Evolutionary conservation across 495 filamentous ascomycete species (phyloP).

Genomic region (Podospora anserina): DNA sequence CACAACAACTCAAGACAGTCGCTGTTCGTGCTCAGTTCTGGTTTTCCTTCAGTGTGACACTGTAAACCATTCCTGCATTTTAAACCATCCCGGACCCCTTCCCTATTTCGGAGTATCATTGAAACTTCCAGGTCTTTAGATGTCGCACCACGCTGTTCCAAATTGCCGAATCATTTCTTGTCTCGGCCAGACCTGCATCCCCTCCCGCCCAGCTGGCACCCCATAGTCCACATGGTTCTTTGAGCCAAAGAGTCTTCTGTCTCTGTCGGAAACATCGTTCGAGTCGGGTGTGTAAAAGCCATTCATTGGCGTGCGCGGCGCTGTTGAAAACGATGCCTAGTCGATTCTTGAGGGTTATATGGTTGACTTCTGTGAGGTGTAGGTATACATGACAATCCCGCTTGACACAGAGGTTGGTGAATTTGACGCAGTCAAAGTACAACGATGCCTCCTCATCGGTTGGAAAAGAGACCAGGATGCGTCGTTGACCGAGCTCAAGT

Average conservation of each 20-base stretch:
- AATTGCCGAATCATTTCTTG: no score
- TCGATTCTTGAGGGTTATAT: background rate
- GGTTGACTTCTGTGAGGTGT: background rate
- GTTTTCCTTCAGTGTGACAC: no score
- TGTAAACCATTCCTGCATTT: no score
- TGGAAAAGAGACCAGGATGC: background rate
- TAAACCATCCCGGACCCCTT: no score
- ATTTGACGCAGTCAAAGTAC: background rate
- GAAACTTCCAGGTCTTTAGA: no score
- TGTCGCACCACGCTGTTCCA: no score
- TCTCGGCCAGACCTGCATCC: no score
- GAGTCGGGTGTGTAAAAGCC: background rate
- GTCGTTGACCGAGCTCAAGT: background rate
- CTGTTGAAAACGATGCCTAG: background rate
- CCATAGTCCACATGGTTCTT: background rate
- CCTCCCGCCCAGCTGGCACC: background rate
- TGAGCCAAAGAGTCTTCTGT: background rate
- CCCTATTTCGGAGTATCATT: no score
- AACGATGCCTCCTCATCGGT: background rate
- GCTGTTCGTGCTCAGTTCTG: no score
- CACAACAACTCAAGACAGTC: no score
- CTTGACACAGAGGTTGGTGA: background rate
- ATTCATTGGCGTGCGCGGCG: background rate
- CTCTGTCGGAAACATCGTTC: background rate
- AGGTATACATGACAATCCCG: background rate